These are phyloP conservation scores for Hymenoscyphus salicellus DNA, from an alignment of 2,329 filamentous ascomycete genomes.

Conservation along the genomic window DNA sequence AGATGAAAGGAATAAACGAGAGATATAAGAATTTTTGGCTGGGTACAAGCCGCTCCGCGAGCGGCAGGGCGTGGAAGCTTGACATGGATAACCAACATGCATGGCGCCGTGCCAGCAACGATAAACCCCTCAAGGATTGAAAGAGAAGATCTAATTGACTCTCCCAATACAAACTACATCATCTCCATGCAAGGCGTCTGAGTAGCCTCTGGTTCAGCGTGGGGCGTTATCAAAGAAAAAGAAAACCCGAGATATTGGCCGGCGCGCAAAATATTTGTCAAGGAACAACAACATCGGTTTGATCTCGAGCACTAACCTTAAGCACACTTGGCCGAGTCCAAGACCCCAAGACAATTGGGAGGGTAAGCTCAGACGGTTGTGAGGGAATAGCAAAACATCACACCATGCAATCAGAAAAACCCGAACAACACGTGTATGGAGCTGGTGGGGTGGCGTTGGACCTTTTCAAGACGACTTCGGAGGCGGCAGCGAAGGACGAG, in stretches of 20 bases:
- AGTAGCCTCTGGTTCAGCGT: slow-evolving; percentile 24
- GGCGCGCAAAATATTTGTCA: slow-evolving; percentile 24
- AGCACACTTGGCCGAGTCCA: background rate
- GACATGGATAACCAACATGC: background rate
- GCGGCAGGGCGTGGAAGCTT: background rate
- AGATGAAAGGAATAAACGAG: background rate
- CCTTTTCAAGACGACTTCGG: slow-evolving; percentile 13
- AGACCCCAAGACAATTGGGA: background rate
- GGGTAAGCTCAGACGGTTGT: slow-evolving; percentile 16
- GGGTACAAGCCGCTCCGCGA: background rate
- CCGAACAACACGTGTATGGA: slow-evolving; percentile 27
- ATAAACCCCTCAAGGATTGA: background rate
- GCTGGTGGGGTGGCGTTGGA: slow-evolving; percentile 15
- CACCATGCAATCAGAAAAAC: slow-evolving; percentile 20
- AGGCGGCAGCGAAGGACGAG: slow-evolving; percentile 12
- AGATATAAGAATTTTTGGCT: background rate
- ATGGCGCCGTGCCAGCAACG: background rate
- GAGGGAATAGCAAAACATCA: slow-evolving; percentile 9
- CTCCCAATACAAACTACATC: background rate
- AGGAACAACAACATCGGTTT: slow-evolving; percentile 6
- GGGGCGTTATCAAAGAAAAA: slow-evolving; percentile 29
- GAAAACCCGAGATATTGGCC: slow-evolving; percentile 29
- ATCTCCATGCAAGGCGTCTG: background rate
- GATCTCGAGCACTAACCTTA: background rate
- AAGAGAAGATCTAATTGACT: background rate